Base-by-base conservation (phyloP, 2,329 filamentous ascomycete species). In the Colletotrichum paranaense region DNA sequence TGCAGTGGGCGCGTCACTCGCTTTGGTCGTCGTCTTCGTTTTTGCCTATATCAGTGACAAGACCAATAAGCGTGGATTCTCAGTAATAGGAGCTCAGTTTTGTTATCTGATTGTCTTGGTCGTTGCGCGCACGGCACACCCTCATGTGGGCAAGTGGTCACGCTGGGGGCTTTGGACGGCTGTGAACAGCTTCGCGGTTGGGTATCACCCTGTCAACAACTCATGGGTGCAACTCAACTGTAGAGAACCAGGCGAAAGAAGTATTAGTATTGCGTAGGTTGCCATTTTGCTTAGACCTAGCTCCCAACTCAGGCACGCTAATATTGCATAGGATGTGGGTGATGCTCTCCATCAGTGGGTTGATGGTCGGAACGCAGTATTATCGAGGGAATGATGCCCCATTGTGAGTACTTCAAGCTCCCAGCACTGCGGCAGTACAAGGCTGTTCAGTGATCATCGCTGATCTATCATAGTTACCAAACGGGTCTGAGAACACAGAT, bases 161-260 rank as follows among this genome's bases (percentile, higher is more conserved):
- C 82, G 83, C 11, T 88, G 86, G 80, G 86, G 83, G 0, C 78
- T 89, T 5, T 89, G 87, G 87, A 89, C 87, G 2, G 81, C 81
- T 0, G 82, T 88, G 1, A 89, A 89, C 76, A 80, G 80, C 3
- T 83, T 89, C 42, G 86, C 87, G 0, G 87, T 89, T 11, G 86
- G 87, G 0, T 89, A 89, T 74, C 87, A 89, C 76, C 87, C 87
- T 0, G 82, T 87, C 0, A 86, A 88, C 68, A 89, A 89, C 78
- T 83, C 85, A 0, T 89, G 87, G 87, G 81, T 87, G 11, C 86
- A 88, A 75, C 78, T 88, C 5, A 89, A 89, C 74, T 88, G 87
- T 72, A 80, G 79, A 11, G 84, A 84, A 28, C 77, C 84, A 0
- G 78, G 83, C 8, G 87, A 88, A 76, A 78, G 86, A 68, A 88